A percentile compares a stretch with the other conserved stretches of the same genome.
Evolutionary conservation across 192 early-diverging fungal genomes (phyloP).

Genomic region (Paraglomus brasilianum): DNA sequence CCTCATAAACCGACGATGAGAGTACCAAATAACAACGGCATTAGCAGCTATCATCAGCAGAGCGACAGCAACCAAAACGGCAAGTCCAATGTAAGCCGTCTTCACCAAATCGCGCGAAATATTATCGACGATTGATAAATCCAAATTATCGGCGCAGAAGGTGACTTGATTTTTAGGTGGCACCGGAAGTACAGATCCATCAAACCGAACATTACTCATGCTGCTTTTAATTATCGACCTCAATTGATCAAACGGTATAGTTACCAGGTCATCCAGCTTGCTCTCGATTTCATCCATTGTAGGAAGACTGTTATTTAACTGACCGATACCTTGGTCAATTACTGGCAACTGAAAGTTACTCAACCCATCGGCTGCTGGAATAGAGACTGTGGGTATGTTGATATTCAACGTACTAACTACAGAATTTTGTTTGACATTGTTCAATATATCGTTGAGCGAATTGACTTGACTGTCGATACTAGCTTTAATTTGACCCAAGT

Average conservation of each 20-base stretch:
- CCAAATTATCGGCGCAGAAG: slow-evolving; percentile 19
- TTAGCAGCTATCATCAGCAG: slow-evolving; percentile 8
- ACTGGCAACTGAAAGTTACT: slow-evolving; percentile 22
- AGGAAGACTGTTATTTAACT: slow-evolving; percentile 12
- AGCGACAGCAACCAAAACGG: neutral
- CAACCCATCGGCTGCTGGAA: neutral
- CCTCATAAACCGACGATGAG: slow-evolving; percentile 12
- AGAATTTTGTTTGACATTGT: neutral
- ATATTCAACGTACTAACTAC: neutral
- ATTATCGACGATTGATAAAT: slow-evolving; percentile 19
- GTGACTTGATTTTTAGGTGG: slow-evolving; percentile 14
- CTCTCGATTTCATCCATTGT: slow-evolving; percentile 8
- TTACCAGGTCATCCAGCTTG: neutral
- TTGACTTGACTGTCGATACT: neutral
- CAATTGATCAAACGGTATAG: slow-evolving; percentile 26
- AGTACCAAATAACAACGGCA: slow-evolving; percentile 10
- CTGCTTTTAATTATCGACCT: neutral
- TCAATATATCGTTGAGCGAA: neutral
- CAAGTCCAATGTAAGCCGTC: slow-evolving; percentile 11
- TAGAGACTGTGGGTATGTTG: neutral
- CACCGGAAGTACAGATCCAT: neutral
- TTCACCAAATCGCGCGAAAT: slow-evolving; percentile 15
- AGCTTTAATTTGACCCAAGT: neutral
- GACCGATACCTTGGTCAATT: neutral
- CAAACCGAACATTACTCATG: slow-evolving; percentile 2